Evolutionary conservation across 2,329 filamentous ascomycete species (phyloP), one percentile per base, ranked within the genome.

Genomic region (Penicillium sp.): DNA sequence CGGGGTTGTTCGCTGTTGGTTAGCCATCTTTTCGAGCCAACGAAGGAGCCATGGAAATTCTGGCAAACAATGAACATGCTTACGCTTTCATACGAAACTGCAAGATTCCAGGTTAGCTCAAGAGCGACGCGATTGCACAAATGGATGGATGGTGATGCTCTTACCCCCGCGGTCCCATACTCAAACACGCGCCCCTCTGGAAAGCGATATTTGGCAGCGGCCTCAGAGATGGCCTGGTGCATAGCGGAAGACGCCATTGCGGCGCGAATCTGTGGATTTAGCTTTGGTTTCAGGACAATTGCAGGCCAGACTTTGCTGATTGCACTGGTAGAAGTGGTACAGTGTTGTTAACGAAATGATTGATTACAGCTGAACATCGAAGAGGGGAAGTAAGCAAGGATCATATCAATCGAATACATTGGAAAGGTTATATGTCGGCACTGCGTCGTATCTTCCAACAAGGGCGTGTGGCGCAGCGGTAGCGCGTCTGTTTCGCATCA

Each of bases 61-160:
- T 26, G 12, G 12, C 38, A 16, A 60, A 67, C 65, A 65, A 62
- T 63, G 51, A 49, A 43, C 48, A 57, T 55, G 71, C 81, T 74
- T 79, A 86, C 83, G 85, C 84, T 76, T 85, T 87, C 77, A 87
- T 87, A 58, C 85, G 84, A 70, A 88, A 88, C 83, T 86, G 63
- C 48, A 52, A 21, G 24, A 47, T 40, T 60, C 48, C 20, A 51
- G 46, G 47, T 67, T 57, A 64, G 60, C 45, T 45, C 38, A 56
- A 23, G 9, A 18, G 33, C 23, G 6, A n/a, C n/a, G 30, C 47
- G 42, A 30, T 46, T 35, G 30, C 30, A 11, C 28, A 38, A 20
- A 53, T 11, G 16, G 35, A 12, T 26, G 42, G 26, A 12, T 48
- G 11, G 23, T 16, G 20, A 35, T 59, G 28, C 18, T 48, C 82